These are phyloP conservation scores for Penicillium frequentans DNA, from an alignment of 2,329 filamentous ascomycete species.

Conservation along the genomic window DNA sequence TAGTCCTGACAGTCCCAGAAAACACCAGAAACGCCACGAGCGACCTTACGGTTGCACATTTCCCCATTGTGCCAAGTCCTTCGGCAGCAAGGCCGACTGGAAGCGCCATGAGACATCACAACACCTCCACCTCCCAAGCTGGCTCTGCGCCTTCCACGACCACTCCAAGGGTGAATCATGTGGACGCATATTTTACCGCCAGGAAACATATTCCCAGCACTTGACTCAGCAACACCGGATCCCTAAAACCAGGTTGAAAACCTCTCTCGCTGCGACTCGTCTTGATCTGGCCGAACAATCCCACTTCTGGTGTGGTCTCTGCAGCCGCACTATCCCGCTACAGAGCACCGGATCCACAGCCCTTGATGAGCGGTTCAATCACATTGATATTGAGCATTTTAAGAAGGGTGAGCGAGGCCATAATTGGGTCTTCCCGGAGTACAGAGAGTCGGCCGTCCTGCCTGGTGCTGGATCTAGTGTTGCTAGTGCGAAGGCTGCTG, in stretches of 20 bases:
- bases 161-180: constrained; percentile 47
- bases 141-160: constrained; percentile 61
- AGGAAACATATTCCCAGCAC: constrained; percentile 63
- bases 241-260: neutral
- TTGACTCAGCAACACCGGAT: constrained; percentile 51
- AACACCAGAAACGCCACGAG: constrained; percentile 79
- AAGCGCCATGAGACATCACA: constrained; percentile 84
- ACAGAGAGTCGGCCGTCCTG: neutral
- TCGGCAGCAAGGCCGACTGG: constrained; percentile 95
- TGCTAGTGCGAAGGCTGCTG: neutral
- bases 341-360: constrained; percentile 53
- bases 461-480: neutral
- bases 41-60: constrained; percentile 83
- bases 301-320: constrained; percentile 89
- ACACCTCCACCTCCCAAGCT: constrained; percentile 70
- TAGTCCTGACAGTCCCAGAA: constrained; percentile 51
- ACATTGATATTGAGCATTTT: constrained; percentile 66
- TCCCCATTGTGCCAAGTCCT: constrained; percentile 65
- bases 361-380: constrained; percentile 64
- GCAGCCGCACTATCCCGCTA: constrained; percentile 57
- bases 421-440: constrained; percentile 32
- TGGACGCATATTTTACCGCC: constrained; percentile 58
- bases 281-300: constrained; percentile 65
- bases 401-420: constrained; percentile 37
- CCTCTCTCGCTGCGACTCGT: constrained; percentile 44